phyloP scores from a whole-genome alignment of 441 rosid species.

The Hura crepitans region DNA sequence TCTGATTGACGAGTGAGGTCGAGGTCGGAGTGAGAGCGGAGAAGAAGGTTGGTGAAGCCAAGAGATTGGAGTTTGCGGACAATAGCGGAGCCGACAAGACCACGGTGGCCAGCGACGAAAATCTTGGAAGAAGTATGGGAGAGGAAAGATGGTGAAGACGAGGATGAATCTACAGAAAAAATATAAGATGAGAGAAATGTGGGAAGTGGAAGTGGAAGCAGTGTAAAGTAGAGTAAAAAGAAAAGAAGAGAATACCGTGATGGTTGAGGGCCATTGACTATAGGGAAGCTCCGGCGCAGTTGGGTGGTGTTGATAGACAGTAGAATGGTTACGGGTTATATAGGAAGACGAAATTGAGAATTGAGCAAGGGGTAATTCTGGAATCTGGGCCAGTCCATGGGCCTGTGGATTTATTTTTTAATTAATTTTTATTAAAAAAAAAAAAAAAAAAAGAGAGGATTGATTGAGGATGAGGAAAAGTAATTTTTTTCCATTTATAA shows the following conservation, averaged over 20 bases:
- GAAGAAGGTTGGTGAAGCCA: slow-evolving; percentile 60
- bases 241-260: slow-evolving; percentile 8
- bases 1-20: slow-evolving; percentile 71
- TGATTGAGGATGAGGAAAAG: no score
- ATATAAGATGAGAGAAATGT: slow-evolving; percentile 10
- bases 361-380: no score
- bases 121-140: slow-evolving; percentile 62
- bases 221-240: neutral
- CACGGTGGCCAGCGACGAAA: slow-evolving; percentile 84
- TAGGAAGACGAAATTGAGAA: no score
- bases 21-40: slow-evolving; percentile 62
- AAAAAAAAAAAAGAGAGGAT: no score
- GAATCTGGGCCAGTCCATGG: no score
- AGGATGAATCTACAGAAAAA: slow-evolving; percentile 16
- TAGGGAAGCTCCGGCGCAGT: neutral
- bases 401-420: no score
- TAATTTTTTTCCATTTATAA: no score
- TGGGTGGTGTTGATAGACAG: neutral
- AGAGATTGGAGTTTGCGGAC: slow-evolving; percentile 53
- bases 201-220: neutral
- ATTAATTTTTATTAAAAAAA: no score
- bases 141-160: slow-evolving; percentile 35
- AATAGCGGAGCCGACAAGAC: slow-evolving; percentile 82
- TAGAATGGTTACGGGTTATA: no score
- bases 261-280: slow-evolving; percentile 7